A percentile compares a stretch with the other conserved stretches of the same genome.
phyloP scores from a whole-genome alignment of 805 yeast genomes.

The Zygosaccharomyces bisporus region DNA sequence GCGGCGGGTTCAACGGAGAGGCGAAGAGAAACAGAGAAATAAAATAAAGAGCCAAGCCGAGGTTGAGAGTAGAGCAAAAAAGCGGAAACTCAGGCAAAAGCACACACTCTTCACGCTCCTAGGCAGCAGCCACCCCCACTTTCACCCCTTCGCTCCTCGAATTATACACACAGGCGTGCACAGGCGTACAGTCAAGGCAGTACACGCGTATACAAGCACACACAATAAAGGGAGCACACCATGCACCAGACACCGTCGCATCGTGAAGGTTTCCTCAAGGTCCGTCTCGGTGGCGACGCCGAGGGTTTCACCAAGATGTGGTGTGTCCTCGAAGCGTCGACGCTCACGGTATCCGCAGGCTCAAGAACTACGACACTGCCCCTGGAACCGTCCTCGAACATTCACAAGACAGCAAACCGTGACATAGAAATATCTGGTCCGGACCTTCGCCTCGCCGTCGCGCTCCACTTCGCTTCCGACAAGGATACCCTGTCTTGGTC shows the following conservation, averaged over 20 bases:
- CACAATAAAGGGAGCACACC: background rate
- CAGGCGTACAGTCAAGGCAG: too few relatives aligned
- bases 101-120: background rate
- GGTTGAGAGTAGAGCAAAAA: background rate
- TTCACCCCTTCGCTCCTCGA: too few relatives aligned
- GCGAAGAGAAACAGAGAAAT: too few relatives aligned
- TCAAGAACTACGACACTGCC: background rate
- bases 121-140: background rate
- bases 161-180: too few relatives aligned
- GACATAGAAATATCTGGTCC: background rate
- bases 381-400: background rate
- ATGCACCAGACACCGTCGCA: background rate
- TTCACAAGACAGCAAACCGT: background rate
- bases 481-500: constrained; percentile 35
- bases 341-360: background rate
- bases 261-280: background rate
- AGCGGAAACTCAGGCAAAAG: background rate
- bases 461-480: background rate
- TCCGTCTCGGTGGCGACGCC: background rate
- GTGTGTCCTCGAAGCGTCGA: background rate
- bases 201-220: too few relatives aligned
- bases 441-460: background rate
- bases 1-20: too few relatives aligned
- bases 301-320: background rate
- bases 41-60: background rate